Conservation (phyloP, 306 rosid species). For the Vigna hirtella region DNA sequence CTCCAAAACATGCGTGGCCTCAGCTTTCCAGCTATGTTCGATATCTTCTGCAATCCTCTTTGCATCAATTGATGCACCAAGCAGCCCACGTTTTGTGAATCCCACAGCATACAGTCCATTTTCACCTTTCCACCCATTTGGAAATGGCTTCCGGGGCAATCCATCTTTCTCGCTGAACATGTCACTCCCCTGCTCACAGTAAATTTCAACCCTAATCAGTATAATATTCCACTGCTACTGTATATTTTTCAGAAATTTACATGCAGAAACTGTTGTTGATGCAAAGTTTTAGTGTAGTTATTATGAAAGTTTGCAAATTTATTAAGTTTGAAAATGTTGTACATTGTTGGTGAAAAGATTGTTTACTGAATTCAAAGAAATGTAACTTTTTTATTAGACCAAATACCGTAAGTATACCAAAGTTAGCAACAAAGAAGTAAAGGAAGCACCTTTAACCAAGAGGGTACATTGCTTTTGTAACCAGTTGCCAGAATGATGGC, state of each 20-base stretch:
- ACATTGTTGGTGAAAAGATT: neutral
- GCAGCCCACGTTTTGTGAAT: conserved; percentile 81
- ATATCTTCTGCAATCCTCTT: conserved; percentile 78
- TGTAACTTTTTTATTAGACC: too few relatives aligned
- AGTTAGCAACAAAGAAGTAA: conserved; percentile 24
- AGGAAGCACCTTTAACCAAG: conserved; percentile 76
- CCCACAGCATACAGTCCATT: conserved; percentile 80
- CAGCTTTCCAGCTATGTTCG: conserved; percentile 62
- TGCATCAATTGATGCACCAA: conserved; percentile 86
- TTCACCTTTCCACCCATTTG: conserved; percentile 89
- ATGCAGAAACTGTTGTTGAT: too few relatives aligned
- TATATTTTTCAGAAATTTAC: too few relatives aligned
- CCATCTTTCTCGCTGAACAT: conserved; percentile 81
- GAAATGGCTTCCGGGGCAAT: conserved; percentile 67
- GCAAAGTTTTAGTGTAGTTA: too few relatives aligned
- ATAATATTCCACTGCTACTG: too few relatives aligned
- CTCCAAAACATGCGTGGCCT: conserved; percentile 47
- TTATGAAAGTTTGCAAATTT: too few relatives aligned
- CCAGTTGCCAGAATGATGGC: conserved; percentile 86
- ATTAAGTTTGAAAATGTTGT: neutral
- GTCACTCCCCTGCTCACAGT: conserved; percentile 57
- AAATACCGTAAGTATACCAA: conserved; percentile 1
- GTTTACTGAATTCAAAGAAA: too few relatives aligned
- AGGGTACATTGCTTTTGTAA: conserved; percentile 80
- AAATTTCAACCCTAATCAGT: conserved; percentile 8